phyloP scores from a whole-genome alignment of 164 flowering plant species.

The Stephania japonica region DNA sequence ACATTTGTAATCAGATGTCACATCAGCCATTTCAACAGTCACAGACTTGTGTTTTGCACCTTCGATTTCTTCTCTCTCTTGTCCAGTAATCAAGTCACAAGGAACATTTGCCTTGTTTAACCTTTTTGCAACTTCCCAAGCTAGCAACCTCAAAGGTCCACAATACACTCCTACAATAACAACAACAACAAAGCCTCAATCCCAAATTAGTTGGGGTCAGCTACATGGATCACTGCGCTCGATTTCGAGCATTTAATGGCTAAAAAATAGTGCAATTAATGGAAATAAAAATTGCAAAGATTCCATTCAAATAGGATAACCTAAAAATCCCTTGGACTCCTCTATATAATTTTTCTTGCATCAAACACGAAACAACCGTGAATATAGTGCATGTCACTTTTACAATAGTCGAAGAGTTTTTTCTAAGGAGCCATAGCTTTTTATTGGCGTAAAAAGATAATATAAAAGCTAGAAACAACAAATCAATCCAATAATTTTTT shows the following conservation, averaged over 20 bases:
- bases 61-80: constrained; percentile 75
- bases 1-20: constrained; percentile 53
- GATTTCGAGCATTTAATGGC: too few relatives aligned
- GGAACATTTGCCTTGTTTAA: constrained; percentile 80
- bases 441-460: too few relatives aligned
- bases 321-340: neutral
- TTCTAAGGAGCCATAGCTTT: too few relatives aligned
- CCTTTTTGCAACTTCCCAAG: constrained; percentile 90
- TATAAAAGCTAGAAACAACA: too few relatives aligned
- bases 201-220: too few relatives aligned
- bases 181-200: too few relatives aligned
- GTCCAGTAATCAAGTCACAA: constrained; percentile 86
- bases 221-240: too few relatives aligned
- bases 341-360: neutral
- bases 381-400: neutral
- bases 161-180: constrained; percentile 67
- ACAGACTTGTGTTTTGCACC: constrained; percentile 87
- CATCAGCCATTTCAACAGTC: constrained; percentile 98
- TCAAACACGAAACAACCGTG: neutral
- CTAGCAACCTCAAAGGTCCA: constrained; percentile 88
- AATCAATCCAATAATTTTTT: too few relatives aligned
- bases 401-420: too few relatives aligned
- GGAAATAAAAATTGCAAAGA: neutral
- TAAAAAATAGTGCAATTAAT: too few relatives aligned
- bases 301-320: neutral